These are phyloP conservation scores for Maudiozyma humilis DNA, from an alignment of 1,139 yeast species.

Conservation along the genomic window DNA sequence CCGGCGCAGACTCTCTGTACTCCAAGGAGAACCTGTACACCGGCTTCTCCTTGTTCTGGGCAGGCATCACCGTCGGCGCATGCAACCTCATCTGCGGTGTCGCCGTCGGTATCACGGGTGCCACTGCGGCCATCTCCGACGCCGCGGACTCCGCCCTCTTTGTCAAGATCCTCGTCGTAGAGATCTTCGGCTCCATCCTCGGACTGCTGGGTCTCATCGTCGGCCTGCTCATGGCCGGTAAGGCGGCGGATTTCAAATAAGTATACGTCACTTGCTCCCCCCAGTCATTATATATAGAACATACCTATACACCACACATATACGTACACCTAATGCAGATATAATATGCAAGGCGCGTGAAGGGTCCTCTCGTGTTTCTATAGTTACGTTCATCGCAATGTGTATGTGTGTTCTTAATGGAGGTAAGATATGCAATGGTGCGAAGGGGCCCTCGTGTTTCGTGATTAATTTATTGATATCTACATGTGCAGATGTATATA, in stretches of 20 bases:
- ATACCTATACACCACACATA: background rate
- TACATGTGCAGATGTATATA: too few species aligned
- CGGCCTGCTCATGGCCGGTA: conserved; percentile 93
- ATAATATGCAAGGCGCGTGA: too few species aligned
- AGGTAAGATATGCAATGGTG: too few species aligned
- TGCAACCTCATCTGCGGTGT: conserved; percentile 94
- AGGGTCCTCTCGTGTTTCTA: too few species aligned
- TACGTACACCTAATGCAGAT: background rate
- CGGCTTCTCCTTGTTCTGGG: conserved; percentile 94
- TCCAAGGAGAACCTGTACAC: conserved; percentile 88
- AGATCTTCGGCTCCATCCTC: conserved; percentile 91
- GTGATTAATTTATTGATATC: too few species aligned
- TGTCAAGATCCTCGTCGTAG: conserved; percentile 92
- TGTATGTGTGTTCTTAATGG: too few species aligned
- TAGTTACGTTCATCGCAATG: too few species aligned
- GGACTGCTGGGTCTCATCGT: conserved; percentile 94
- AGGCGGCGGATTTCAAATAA: conserved; percentile 68
- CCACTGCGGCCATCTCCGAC: conserved; percentile 95
- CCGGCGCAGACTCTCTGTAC: conserved; percentile 45
- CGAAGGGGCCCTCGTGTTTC: too few species aligned
- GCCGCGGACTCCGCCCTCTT: conserved; percentile 95
- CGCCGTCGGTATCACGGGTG: conserved; percentile 95
- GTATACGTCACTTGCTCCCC: too few species aligned
- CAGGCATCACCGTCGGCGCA: conserved; percentile 91
- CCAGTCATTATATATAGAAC: background rate